Conservation (phyloP, 1,139 yeast species). For the Saccharomycopsis phalli region DNA sequence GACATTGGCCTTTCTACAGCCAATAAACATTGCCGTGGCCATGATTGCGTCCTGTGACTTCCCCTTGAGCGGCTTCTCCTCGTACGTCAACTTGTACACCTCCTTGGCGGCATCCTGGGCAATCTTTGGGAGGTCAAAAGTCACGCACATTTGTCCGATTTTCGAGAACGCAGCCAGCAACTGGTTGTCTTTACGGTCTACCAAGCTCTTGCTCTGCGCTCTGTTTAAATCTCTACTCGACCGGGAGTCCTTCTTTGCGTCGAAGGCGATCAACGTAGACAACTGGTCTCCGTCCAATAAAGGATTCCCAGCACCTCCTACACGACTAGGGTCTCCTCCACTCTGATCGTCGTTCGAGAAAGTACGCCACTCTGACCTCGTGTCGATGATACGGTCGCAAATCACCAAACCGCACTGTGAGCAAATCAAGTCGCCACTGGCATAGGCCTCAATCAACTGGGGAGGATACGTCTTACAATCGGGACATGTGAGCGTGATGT, state of each 20-base stretch:
- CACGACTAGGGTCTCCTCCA: slow-evolving; percentile 98
- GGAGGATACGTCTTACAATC: slow-evolving; percentile 96
- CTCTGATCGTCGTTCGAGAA: slow-evolving; percentile 91
- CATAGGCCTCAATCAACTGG: slow-evolving; percentile 85
- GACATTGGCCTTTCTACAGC: slow-evolving; percentile 90
- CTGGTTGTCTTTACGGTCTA: slow-evolving; percentile 81
- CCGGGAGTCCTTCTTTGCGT: slow-evolving; percentile 51
- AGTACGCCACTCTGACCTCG: slow-evolving; percentile 98
- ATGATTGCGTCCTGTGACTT: slow-evolving; percentile 89
- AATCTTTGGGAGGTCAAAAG: slow-evolving; percentile 86
- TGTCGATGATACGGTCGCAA: slow-evolving; percentile 87
- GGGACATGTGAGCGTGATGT: slow-evolving; percentile 87
- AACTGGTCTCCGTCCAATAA: slow-evolving; percentile 84
- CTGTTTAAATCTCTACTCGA: slow-evolving; percentile 82
- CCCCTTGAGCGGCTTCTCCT: slow-evolving; percentile 79
- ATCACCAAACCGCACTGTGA: slow-evolving; percentile 93
- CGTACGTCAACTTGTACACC: slow-evolving; percentile 86
- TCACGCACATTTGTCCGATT: slow-evolving; percentile 95
- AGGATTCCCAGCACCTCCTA: slow-evolving; percentile 97
- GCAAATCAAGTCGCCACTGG: slow-evolving; percentile 97
- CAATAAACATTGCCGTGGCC: slow-evolving; percentile 94
- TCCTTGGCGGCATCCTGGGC: slow-evolving; percentile 98
- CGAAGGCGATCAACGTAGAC: slow-evolving; percentile 85
- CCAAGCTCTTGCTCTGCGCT: slow-evolving; percentile 77
- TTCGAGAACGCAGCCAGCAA: slow-evolving; percentile 84